These are phyloP conservation scores for Pichia sp. DNA, from an alignment of 1,139 yeast genomes.

Conservation along the genomic window DNA sequence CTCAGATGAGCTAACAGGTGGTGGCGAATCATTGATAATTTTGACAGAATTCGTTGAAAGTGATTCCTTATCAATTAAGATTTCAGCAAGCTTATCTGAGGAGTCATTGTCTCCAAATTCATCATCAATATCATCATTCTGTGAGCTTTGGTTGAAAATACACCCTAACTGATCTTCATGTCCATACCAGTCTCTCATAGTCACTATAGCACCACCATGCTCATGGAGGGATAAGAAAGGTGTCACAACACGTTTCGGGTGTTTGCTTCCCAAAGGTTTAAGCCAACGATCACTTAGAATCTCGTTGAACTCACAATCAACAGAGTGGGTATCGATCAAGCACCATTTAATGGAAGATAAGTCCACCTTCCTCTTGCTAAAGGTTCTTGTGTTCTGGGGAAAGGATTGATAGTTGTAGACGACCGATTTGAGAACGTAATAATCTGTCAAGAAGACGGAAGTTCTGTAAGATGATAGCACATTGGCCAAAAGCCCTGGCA, in stretches of 20 bases:
- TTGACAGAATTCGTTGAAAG: constrained; percentile 72
- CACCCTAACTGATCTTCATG: constrained; percentile 55
- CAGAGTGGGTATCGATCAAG: constrained; percentile 80
- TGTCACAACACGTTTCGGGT: constrained; percentile 71
- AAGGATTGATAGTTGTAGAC: constrained; percentile 89
- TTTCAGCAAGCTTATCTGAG: constrained; percentile 48
- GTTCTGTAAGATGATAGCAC: constrained; percentile 66
- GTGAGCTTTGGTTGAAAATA: constrained; percentile 27
- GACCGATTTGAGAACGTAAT: constrained; percentile 84
- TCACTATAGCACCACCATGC: constrained; percentile 93
- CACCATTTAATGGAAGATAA: constrained; percentile 84
- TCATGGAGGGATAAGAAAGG: constrained; percentile 88
- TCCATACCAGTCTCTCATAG: constrained; percentile 87
- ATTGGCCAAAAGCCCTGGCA: constrained; percentile 85
- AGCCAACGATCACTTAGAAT: constrained; percentile 89
- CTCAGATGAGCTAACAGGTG: constrained; percentile 36
- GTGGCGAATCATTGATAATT: constrained; percentile 53
- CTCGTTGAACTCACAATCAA: constrained; percentile 91
- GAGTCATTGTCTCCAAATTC: constrained; percentile 17
- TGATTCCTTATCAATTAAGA: constrained; percentile 74
- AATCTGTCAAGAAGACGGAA: constrained; percentile 73
- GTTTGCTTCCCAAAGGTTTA: constrained; percentile 79
- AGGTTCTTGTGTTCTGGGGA: constrained; percentile 79
- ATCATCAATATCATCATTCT: constrained; percentile 22
- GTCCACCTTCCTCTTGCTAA: constrained; percentile 73